phyloP scores from a whole-genome alignment of 305 asterid genomes.

The Galium porrigens region DNA sequence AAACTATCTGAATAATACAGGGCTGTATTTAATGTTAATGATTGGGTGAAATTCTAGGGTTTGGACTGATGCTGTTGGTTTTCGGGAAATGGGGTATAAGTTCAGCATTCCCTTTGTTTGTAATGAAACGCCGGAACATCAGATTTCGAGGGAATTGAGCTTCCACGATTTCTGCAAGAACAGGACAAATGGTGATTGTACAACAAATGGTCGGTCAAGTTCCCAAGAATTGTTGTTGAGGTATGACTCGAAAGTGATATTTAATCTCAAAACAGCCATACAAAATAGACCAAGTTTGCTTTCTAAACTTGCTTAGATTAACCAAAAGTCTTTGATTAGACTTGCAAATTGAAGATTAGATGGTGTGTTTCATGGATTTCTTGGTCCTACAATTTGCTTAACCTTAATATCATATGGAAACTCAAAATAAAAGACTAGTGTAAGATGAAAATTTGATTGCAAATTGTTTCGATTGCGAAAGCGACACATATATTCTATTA shows the following conservation, averaged over 20 bases:
- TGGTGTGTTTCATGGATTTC: slow-evolving; percentile 1
- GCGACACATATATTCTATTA: no score
- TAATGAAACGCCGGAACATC: slow-evolving; percentile 7
- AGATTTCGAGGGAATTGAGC: slow-evolving; percentile 6
- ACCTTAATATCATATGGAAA: not conserved
- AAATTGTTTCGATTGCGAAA: not conserved
- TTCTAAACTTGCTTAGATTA: not conserved
- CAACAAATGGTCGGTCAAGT: slow-evolving; percentile 8
- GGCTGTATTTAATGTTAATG: slow-evolving; percentile 16
- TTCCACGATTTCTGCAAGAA: not conserved
- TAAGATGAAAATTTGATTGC: not conserved
- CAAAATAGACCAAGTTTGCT: not conserved
- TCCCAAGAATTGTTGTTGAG: slow-evolving; percentile 12
- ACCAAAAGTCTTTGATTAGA: slow-evolving; percentile 13
- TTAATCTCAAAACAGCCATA: slow-evolving; percentile 7
- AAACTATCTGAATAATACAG: not conserved
- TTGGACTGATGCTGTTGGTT: slow-evolving; percentile 44
- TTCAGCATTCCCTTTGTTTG: slow-evolving; percentile 14
- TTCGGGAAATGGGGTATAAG: slow-evolving; percentile 23
- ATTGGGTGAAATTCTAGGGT: slow-evolving; percentile 26
- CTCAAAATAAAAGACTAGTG: not conserved
- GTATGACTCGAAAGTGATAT: slow-evolving; percentile 6
- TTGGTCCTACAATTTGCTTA: slow-evolving; percentile 9
- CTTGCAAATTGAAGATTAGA: not conserved
- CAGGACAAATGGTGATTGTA: slow-evolving; percentile 15